Evolutionary conservation across 2,329 filamentous ascomycete species (phyloP).

Genomic region (Ilyonectria robusta): DNA sequence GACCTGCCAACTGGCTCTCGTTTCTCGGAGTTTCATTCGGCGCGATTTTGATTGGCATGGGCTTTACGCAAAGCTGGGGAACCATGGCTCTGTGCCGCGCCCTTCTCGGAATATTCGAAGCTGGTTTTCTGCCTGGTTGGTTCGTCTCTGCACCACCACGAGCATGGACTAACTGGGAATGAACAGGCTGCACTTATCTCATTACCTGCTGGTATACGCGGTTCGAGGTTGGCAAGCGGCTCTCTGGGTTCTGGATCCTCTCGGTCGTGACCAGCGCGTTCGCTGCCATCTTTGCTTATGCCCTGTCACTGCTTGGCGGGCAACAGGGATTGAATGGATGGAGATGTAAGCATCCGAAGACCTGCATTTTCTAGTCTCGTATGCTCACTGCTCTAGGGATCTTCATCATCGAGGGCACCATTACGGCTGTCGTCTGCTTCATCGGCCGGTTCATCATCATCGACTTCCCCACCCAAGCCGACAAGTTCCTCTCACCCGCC

Average conservation of each 20-base stretch:
- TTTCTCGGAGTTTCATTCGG: constrained; percentile 22
- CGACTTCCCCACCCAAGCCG: constrained; percentile 27
- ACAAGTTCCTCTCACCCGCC: constrained; percentile 15
- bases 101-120: constrained; percentile 21
- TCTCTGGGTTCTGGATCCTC: constrained; percentile 23
- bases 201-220: constrained; percentile 29
- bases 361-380: background rate
- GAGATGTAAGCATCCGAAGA: constrained; percentile 14
- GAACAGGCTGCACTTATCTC: constrained; percentile 16
- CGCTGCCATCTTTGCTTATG: constrained; percentile 24
- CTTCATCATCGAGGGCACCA: constrained; percentile 29
- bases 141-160: background rate
- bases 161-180: background rate
- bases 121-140: constrained; percentile 28
- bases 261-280: constrained; percentile 15
- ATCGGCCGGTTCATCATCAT: constrained; percentile 18
- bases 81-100: constrained; percentile 22
- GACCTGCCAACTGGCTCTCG: constrained; percentile 22
- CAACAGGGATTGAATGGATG: constrained; percentile 14
- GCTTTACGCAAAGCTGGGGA: constrained; percentile 18
- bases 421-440: constrained; percentile 20
- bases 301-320: constrained; percentile 14
- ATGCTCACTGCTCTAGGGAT: constrained; percentile 13
- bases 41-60: constrained; percentile 22
- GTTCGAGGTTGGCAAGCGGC: constrained; percentile 20